phyloP scores from a whole-genome alignment of 2,329 filamentous ascomycete genomes.

The Penicillium sp. region DNA sequence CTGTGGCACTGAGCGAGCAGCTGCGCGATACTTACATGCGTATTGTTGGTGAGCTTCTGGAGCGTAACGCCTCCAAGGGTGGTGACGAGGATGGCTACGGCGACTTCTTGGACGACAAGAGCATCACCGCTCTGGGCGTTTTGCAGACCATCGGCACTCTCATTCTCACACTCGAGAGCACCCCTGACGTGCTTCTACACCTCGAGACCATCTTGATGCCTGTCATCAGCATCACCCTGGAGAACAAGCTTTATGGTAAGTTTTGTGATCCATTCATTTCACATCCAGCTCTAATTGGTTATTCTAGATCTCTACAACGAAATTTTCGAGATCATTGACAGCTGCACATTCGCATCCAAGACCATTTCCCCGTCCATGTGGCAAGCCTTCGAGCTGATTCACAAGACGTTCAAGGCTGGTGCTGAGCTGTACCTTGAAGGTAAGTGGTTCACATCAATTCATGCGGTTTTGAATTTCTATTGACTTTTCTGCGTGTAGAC shows the following conservation, averaged over 20 bases:
- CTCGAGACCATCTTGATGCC: conserved; percentile 97
- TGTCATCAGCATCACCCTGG: conserved; percentile 89
- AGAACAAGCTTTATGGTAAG: conserved; percentile 90
- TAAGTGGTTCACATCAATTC: conserved; percentile 16
- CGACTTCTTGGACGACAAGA: conserved; percentile 96
- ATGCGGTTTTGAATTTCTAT: neutral
- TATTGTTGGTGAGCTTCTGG: conserved; percentile 86
- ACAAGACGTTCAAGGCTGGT: conserved; percentile 94
- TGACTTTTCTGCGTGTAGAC: conserved; percentile 49
- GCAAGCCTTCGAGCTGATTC: conserved; percentile 95
- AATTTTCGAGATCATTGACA: conserved; percentile 98
- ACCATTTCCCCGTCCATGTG: conserved; percentile 95
- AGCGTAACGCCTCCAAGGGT: conserved; percentile 73
- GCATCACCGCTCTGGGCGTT: conserved; percentile 93
- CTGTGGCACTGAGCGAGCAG: conserved; percentile 92
- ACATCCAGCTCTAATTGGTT: neutral
- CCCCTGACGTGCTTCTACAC: conserved; percentile 88
- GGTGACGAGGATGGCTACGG: conserved; percentile 76
- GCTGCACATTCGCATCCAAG: conserved; percentile 97
- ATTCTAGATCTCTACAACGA: conserved; percentile 79
- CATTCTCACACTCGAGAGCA: conserved; percentile 94
- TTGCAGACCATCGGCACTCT: conserved; percentile 96
- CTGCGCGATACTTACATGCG: conserved; percentile 92
- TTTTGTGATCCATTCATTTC: conserved; percentile 44
- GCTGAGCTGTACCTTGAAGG: conserved; percentile 90